Percentiles rank a stretch among this genome's conserved stretches.
These are phyloP conservation scores for Peronospora farinosa DNA, from an alignment of 352 stramenopile genomes.

Conservation along the genomic window DNA sequence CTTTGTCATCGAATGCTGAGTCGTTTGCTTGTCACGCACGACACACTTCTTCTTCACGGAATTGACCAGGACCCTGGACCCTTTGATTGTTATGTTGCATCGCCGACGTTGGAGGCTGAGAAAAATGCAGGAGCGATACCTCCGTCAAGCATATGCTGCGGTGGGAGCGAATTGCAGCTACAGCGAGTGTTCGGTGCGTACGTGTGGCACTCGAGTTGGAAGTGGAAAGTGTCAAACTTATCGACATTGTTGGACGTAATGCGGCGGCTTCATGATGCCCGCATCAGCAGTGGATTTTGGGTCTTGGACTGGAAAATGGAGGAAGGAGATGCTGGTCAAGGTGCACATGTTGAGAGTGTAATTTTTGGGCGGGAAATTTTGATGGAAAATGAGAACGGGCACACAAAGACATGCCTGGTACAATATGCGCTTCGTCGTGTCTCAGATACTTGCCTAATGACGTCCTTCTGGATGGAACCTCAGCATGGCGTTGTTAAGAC, in stretches of 20 bases:
- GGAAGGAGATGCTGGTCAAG: slow-evolving; percentile 48
- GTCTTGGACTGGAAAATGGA: slow-evolving; percentile 76
- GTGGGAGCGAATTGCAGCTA: slow-evolving; percentile 66
- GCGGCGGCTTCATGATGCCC: slow-evolving; percentile 60
- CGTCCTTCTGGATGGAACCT: slow-evolving; percentile 86
- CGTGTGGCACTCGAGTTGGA: slow-evolving; percentile 85
- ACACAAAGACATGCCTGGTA: slow-evolving; percentile 62
- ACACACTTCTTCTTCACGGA: slow-evolving; percentile 57
- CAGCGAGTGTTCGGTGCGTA: slow-evolving; percentile 78
- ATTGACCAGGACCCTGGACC: slow-evolving; percentile 28
- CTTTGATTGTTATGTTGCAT: slow-evolving; percentile 31
- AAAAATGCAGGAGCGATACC: slow-evolving; percentile 28
- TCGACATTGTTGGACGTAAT: slow-evolving; percentile 54
- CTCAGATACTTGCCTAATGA: slow-evolving; percentile 74
- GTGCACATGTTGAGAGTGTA: slow-evolving; percentile 52
- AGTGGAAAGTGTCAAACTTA: slow-evolving; percentile 66
- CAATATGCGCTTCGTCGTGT: slow-evolving; percentile 75
- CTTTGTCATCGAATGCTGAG: slow-evolving; percentile 80
- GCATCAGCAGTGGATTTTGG: slow-evolving; percentile 73
- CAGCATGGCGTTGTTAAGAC: slow-evolving; percentile 69
- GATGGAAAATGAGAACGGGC: slow-evolving; percentile 76
- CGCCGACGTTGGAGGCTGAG: slow-evolving; percentile 30
- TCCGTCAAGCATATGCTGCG: slow-evolving; percentile 55
- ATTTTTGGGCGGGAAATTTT: slow-evolving; percentile 77
- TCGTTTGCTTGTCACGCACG: slow-evolving; percentile 63